Evolutionary conservation across 139 green algal genomes (phyloP).

Genomic region (Volvox reticuliferus): DNA sequence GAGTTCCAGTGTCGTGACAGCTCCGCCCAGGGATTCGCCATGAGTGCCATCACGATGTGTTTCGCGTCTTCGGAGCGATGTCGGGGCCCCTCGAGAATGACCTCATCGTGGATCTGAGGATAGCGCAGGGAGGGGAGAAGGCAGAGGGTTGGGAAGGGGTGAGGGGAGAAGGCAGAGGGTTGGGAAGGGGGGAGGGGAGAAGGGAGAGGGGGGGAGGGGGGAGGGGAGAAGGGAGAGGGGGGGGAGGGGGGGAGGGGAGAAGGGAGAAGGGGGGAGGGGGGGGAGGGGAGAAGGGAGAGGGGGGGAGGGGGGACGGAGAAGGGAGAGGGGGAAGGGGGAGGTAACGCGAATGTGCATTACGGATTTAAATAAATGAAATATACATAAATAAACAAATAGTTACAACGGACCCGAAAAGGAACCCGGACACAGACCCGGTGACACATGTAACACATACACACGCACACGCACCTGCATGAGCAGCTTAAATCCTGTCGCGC

Average conservation of each 20-base stretch:
- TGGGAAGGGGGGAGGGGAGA: too few species aligned
- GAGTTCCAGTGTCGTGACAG: slow-evolving; percentile 33
- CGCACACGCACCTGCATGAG: slow-evolving; percentile 77
- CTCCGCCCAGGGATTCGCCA: slow-evolving; percentile 89
- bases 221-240: too few species aligned
- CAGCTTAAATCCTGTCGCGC: slow-evolving; percentile 88
- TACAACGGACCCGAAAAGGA: background rate
- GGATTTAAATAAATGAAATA: too few species aligned
- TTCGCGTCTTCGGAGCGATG: slow-evolving; percentile 81
- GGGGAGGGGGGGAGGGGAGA: too few species aligned
- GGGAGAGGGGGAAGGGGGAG: too few species aligned
- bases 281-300: too few species aligned
- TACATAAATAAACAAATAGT: background rate
- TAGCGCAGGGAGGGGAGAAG: background rate
- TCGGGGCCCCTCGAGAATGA: slow-evolving; percentile 96
- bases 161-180: too few species aligned
- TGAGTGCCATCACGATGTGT: slow-evolving; percentile 84
- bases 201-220: too few species aligned
- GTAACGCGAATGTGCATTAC: too few species aligned
- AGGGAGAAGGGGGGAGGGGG: too few species aligned
- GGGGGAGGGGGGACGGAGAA: too few species aligned
- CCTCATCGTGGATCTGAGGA: slow-evolving; percentile 94
- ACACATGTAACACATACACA: background rate
- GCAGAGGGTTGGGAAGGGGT: too few species aligned
- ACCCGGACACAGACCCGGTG: background rate